These are phyloP conservation scores for Xylaria acuta DNA, from an alignment of 495 filamentous ascomycete species.

Conservation along the genomic window DNA sequence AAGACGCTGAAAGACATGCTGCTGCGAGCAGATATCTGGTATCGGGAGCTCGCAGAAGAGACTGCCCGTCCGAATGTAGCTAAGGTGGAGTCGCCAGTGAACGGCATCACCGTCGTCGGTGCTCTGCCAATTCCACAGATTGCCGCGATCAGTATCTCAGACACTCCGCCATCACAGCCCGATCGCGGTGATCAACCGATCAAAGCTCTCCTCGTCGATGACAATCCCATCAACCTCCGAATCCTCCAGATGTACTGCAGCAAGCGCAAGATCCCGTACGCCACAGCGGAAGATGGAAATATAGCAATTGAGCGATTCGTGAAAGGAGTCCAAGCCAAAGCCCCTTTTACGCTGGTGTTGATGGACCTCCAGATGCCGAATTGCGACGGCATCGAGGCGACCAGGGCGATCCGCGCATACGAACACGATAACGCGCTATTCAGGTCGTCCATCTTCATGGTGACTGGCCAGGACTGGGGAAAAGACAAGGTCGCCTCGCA, in stretches of 20 bases:
- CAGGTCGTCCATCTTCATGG: slow-evolving; percentile 24
- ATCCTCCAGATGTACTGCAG: slow-evolving; percentile 30
- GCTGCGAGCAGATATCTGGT: background rate
- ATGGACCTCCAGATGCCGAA: slow-evolving; percentile 33
- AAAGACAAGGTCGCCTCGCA: slow-evolving; percentile 20
- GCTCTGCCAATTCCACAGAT: background rate
- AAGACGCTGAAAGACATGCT: background rate
- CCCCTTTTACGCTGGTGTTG: slow-evolving; percentile 19
- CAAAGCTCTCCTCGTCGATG: slow-evolving; percentile 27
- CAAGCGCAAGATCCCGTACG: slow-evolving; percentile 27
- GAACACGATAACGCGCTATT: slow-evolving; percentile 17
- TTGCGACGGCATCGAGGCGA: slow-evolving; percentile 28
- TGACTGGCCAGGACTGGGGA: slow-evolving; percentile 30
- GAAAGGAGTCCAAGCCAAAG: slow-evolving; percentile 7
- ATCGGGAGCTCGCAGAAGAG: background rate
- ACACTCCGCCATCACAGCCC: background rate
- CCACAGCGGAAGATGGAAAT: slow-evolving; percentile 18
- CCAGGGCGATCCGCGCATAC: slow-evolving; percentile 21
- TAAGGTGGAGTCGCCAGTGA: background rate
- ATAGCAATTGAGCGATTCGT: slow-evolving; percentile 25
- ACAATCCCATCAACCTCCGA: slow-evolving; percentile 28
- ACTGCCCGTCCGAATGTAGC: background rate
- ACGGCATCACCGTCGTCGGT: background rate
- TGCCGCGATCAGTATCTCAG: background rate
- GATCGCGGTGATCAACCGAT: background rate